These are phyloP conservation scores for Barnettozyma vustinii DNA, from an alignment of 805 yeast genomes.

Conservation along the genomic window DNA sequence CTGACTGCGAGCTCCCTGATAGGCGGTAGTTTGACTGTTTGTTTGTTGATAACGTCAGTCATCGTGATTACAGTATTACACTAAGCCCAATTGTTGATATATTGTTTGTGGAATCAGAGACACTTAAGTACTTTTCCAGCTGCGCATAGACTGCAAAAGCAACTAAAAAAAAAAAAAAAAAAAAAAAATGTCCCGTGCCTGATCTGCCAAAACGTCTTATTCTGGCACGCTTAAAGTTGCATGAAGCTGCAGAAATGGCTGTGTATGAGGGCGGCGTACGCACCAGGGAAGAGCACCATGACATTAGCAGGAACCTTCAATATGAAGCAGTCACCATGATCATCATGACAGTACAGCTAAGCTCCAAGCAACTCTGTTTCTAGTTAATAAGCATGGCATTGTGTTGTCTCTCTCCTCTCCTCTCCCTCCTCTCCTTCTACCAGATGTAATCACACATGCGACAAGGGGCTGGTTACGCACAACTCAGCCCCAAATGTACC, in stretches of 20 bases:
- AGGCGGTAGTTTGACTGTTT: constrained; percentile 5
- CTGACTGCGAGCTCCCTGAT: constrained; percentile 7
- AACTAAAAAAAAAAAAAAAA: too few species aligned
- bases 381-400: too few species aligned
- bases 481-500: too few species aligned
- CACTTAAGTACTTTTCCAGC: neutral
- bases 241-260: neutral
- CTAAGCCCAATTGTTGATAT: too few species aligned
- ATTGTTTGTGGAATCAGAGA: too few species aligned
- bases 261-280: neutral
- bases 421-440: too few species aligned
- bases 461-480: too few species aligned
- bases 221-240: neutral
- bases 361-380: too few species aligned
- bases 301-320: neutral
- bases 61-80: neutral
- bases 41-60: neutral
- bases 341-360: too few species aligned
- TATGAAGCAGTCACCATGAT: too few species aligned
- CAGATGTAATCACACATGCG: too few species aligned
- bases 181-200: neutral
- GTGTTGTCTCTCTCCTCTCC: too few species aligned
- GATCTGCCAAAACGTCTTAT: neutral
- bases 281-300: neutral
- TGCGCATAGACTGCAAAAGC: neutral